Evolutionary conservation across 768 basidiomycete genomes (phyloP), one percentile per base, ranked within the genome.

Genomic region (Mycena vulgaris): DNA sequence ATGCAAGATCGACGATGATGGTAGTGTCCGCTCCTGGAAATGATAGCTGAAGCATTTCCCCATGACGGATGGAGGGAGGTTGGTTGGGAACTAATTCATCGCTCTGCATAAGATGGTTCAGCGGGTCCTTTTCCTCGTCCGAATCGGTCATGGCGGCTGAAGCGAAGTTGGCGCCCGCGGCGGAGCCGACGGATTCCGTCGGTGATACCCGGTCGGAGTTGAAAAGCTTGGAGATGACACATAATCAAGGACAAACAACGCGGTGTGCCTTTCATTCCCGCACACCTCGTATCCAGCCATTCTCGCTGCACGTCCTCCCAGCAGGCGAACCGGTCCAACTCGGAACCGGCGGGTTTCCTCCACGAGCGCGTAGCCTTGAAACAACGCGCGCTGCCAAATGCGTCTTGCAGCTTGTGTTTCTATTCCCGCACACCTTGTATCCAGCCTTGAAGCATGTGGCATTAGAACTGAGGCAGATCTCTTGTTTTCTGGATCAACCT

Each of bases 401-500:
- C 82, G 85, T 30, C 82, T 88, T 37, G 75, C 80, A 37, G 73
- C 79, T 53, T 73, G 81, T 47, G 74, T 83, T 35, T 68, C 76
- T 25, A 76, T 91, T 40, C 82, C 89, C 40, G 68, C 75, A 17
- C 78, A 84, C 23, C 71, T 92, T 28, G 82, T 89, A n/a, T 72
- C 80, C 33, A 76, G 78, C 40, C 82, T 93, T 30, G 86, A 88
- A 64, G 69, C 75, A 27, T 80, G 80, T 72, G 88, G 86, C 14
- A 87, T 92, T 55, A 84, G 78, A 72, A 90, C 90, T 7, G 90
- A 89, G 57, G 72, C 80, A 7, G 91, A 93, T 70, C 80, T 93
- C 35, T 74, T 93, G 6, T 89, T 90, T 70, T 83, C 82, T 30
- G 79, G 80, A 11, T 79, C 87, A 33, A 75, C 84, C 6, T 74